Conservation (phyloP, 1,284 basidiomycete genomes). For the Anthracocystis panici-leucophaei region DNA sequence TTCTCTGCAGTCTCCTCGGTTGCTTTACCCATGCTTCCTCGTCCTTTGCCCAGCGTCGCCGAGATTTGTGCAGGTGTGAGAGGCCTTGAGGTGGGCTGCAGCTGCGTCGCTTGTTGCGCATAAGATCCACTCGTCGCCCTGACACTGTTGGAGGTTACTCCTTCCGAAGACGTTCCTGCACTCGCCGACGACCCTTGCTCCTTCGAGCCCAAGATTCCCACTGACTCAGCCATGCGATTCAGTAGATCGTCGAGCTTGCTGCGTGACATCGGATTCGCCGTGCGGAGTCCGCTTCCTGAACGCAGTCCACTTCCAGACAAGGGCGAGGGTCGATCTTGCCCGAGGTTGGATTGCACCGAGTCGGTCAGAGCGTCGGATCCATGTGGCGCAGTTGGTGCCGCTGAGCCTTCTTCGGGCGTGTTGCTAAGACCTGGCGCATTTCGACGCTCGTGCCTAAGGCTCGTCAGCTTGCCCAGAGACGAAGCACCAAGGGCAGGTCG, state of each 20-base stretch:
- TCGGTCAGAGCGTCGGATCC: conserved; percentile 26
- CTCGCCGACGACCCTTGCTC: conserved; percentile 16
- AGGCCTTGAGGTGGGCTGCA: not conserved
- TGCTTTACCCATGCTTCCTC: conserved; percentile 10
- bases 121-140: not conserved
- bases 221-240: conserved; percentile 54
- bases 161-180: conserved; percentile 21
- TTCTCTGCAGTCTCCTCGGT: not conserved
- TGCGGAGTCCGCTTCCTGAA: conserved; percentile 24
- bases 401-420: conserved; percentile 33
- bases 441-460: conserved; percentile 27
- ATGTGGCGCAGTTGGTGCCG: not conserved
- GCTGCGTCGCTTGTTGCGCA: conserved; percentile 3
- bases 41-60: conserved; percentile 18
- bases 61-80: conserved; percentile 21
- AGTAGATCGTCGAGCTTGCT: conserved; percentile 62
- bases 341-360: conserved; percentile 30
- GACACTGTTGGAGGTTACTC: not conserved
- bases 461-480: conserved; percentile 28
- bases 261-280: conserved; percentile 41
- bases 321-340: conserved; percentile 25
- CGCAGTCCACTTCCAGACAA: conserved; percentile 33
- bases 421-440: conserved; percentile 36
- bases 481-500: conserved; percentile 37
- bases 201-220: conserved; percentile 34